phyloP scores from a whole-genome alignment of 2,329 filamentous ascomycete species.

The Xylaria sp. region DNA sequence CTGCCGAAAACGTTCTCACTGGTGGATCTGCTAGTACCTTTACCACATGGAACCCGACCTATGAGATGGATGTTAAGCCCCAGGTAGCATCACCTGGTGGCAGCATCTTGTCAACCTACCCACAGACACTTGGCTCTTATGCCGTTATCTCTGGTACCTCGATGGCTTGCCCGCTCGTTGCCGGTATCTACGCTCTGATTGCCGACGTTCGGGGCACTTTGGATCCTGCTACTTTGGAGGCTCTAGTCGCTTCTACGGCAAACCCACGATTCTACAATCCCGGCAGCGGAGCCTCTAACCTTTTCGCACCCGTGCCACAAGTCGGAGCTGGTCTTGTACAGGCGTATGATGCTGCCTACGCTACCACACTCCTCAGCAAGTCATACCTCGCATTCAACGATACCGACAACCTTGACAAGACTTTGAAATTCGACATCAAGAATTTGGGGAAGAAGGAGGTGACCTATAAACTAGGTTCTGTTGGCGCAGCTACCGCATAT shows the following conservation, averaged over 20 bases:
- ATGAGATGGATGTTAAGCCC: conserved; percentile 62
- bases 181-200: conserved; percentile 60
- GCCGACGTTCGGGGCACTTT: conserved; percentile 57
- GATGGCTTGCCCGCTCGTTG: conserved; percentile 64
- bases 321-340: conserved; percentile 66
- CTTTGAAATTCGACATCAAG: conserved; percentile 58
- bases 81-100: conserved; percentile 62
- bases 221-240: conserved; percentile 56
- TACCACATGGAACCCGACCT: conserved; percentile 66
- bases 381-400: conserved; percentile 70
- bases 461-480: conserved; percentile 58
- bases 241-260: conserved; percentile 36
- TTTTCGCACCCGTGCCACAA: conserved; percentile 62
- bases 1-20: conserved; percentile 48
- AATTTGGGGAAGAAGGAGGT: conserved; percentile 57
- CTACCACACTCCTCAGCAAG: conserved; percentile 57
- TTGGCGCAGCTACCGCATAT: conserved; percentile 59
- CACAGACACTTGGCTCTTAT: conserved; percentile 53
- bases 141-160: conserved; percentile 62
- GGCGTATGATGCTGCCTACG: conserved; percentile 62
- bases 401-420: conserved; percentile 58
- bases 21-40: conserved; percentile 59
- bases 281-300: conserved; percentile 38
- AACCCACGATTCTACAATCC: conserved; percentile 30
- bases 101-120: conserved; percentile 64